Base-by-base conservation (phyloP, 2,329 filamentous ascomycete genomes). In the Huntiella bhutanensis region DNA sequence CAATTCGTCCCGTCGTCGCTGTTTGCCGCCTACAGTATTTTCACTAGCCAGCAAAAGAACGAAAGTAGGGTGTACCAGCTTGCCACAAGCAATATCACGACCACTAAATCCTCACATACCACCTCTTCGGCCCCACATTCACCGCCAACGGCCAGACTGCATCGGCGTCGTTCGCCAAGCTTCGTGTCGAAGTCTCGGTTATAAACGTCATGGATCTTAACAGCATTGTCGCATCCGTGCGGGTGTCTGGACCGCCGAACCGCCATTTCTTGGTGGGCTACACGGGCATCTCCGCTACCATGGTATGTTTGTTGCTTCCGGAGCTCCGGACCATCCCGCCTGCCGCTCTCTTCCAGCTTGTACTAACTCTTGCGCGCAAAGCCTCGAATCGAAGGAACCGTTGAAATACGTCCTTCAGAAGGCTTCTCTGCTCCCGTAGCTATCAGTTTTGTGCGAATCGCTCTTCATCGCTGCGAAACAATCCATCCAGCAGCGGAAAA, bases 401-500 rank as follows among this genome's bases (percentile, higher is more conserved):
- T 98, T 59, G 91, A 96, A 66, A 91, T 98, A 56, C 77, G 91
- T 51, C 91, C 91, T 37, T 78, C 77, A 46, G 71, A 80, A 52
- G 88, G 91, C 51, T 79, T 82, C 56, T 88, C 86, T 13, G 86
- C 86, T 55, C 86, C 91, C 37, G 87, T 96, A 56, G 76, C 81
- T 58, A 71, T 98, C 58, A 95, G 87, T 42, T 75, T 95, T 54
- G 88, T 96, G 54, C 87, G 87, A 56, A 92, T 98, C 68, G 87
- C 81, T 56, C 74, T 98, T 47, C 86, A 93, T 58, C 80, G 87
- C 56, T 79, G 85, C 66, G 91, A 98, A 67, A 91, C 85, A 48
- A 96, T 98, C 62, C 87, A 96, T 60, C 91, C 91, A 40, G 82
- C 87, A 51, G 91, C 91, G 62, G 88, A 96, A 61, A 94, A 86